A percentile compares a stretch with the other conserved stretches of the same genome.
phyloP scores from a whole-genome alignment of 371 early-diverging fungal genomes.

The Mortierella sp. region DNA sequence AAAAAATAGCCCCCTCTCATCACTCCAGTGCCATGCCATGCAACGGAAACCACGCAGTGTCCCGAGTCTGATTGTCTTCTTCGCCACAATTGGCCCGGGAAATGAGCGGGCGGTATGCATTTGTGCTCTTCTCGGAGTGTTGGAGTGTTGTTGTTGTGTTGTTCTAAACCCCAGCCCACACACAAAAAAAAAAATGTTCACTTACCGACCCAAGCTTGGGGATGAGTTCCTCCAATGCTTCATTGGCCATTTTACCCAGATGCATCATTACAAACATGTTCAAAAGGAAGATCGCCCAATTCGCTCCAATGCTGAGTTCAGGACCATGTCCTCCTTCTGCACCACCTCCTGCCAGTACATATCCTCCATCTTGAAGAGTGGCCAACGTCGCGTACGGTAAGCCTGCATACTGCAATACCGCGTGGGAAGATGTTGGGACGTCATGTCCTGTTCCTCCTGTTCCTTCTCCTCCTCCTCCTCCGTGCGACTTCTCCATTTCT shows the following conservation, averaged over 20 bases:
- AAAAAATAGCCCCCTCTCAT: too few species aligned
- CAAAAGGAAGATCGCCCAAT: slow-evolving; percentile 20
- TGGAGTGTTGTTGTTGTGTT: too few species aligned
- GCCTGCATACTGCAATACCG: background rate
- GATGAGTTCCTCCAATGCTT: slow-evolving; percentile 35
- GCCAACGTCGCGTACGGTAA: background rate
- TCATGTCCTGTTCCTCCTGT: background rate
- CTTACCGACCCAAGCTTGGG: slow-evolving; percentile 40
- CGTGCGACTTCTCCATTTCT: background rate
- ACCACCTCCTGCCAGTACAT: background rate
- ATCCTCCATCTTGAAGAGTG: too few species aligned
- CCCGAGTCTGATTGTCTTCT: too few species aligned
- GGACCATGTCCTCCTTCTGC: slow-evolving; percentile 8
- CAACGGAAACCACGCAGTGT: too few species aligned
- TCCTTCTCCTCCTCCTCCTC: background rate
- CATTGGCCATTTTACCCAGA: slow-evolving; percentile 41
- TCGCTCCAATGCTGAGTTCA: slow-evolving; percentile 21
- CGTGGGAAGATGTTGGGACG: background rate
- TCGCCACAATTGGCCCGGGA: too few species aligned
- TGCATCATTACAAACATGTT: slow-evolving; percentile 50
- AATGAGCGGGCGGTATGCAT: too few species aligned
- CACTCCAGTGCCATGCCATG: too few species aligned
- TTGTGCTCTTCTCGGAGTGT: too few species aligned
- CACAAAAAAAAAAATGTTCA: too few species aligned
- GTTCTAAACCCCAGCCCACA: too few species aligned